Evolutionary conservation across 2,329 filamentous ascomycete species (phyloP).

Genomic region (Whalleya microplaca): DNA sequence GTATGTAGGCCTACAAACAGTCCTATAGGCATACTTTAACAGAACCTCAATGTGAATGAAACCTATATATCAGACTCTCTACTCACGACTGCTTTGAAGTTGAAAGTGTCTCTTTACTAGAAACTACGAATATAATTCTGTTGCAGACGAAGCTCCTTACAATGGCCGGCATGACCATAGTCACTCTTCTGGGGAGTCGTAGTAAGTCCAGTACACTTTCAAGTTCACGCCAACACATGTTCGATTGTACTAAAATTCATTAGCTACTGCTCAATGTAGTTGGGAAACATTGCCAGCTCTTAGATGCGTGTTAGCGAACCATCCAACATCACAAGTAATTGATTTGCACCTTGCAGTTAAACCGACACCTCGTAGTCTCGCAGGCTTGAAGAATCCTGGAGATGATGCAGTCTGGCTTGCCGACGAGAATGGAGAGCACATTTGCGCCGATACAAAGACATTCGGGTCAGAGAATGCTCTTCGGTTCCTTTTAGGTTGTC

Average conservation of each 20-base stretch:
- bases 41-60: conserved; percentile 14
- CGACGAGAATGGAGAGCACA: not conserved
- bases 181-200: conserved; percentile 1
- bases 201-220: conserved; percentile 2
- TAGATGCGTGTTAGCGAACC: not conserved
- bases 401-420: conserved; percentile 5
- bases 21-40: too few species aligned
- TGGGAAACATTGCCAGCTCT: conserved; percentile 15
- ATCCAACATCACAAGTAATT: conserved; percentile 22
- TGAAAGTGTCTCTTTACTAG: not conserved
- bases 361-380: not conserved
- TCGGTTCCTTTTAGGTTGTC: conserved; percentile 25
- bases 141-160: conserved; percentile 3
- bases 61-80: not conserved
- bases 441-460: conserved; percentile 6
- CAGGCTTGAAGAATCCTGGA: not conserved
- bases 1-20: too few species aligned
- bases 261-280: conserved; percentile 17
- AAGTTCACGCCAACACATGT: not conserved
- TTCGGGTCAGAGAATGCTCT: conserved; percentile 22
- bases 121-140: not conserved
- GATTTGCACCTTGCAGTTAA: conserved; percentile 23
- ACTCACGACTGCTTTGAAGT: not conserved
- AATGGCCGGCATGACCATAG: conserved; percentile 14
- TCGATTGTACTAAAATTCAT: conserved; percentile 5